Percentiles rank a stretch among this genome's conserved stretches.
Evolutionary conservation across 192 early-diverging fungal genomes (phyloP).

Genomic region (Paraglomus brasilianum): DNA sequence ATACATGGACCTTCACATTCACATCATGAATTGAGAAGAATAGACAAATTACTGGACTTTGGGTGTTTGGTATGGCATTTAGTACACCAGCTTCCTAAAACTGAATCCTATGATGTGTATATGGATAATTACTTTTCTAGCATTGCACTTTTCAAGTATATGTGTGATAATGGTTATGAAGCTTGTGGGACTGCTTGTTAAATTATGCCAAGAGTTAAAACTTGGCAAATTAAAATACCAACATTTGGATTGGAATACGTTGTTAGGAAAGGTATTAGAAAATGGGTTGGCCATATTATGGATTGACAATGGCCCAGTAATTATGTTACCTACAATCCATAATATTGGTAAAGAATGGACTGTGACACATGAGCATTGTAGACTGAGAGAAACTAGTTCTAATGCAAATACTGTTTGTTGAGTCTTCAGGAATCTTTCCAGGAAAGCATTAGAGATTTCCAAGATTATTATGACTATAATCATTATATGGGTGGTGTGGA

Average conservation of each 20-base stretch:
- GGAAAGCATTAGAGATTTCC: background rate
- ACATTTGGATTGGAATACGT: slow-evolving; percentile 28
- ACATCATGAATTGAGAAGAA: slow-evolving; percentile 13
- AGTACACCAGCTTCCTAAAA: slow-evolving; percentile 19
- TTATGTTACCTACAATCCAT: slow-evolving; percentile 32
- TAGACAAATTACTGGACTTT: slow-evolving; percentile 2
- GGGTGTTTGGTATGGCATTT: slow-evolving; percentile 26
- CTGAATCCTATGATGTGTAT: slow-evolving; percentile 27
- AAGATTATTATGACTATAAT: slow-evolving; percentile 30
- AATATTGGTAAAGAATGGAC: slow-evolving; percentile 10
- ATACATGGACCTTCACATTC: slow-evolving; percentile 33
- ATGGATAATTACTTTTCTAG: slow-evolving; percentile 42
- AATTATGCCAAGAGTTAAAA: background rate
- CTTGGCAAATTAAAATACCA: slow-evolving; percentile 1
- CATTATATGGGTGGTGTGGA: slow-evolving; percentile 28
- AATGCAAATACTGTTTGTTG: slow-evolving; percentile 6
- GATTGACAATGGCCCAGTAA: slow-evolving; percentile 32
- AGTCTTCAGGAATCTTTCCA: slow-evolving; percentile 7
- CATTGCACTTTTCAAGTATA: slow-evolving; percentile 30
- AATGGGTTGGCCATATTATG: slow-evolving; percentile 27
- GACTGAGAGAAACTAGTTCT: slow-evolving; percentile 30
- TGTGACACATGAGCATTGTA: slow-evolving; percentile 4
- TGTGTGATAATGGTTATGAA: slow-evolving; percentile 17
- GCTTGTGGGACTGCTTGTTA: slow-evolving; percentile 30
- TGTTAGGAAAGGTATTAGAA: slow-evolving; percentile 27